Conservation (phyloP, 73 alveolate species). For the Paramecium caudatum region DNA sequence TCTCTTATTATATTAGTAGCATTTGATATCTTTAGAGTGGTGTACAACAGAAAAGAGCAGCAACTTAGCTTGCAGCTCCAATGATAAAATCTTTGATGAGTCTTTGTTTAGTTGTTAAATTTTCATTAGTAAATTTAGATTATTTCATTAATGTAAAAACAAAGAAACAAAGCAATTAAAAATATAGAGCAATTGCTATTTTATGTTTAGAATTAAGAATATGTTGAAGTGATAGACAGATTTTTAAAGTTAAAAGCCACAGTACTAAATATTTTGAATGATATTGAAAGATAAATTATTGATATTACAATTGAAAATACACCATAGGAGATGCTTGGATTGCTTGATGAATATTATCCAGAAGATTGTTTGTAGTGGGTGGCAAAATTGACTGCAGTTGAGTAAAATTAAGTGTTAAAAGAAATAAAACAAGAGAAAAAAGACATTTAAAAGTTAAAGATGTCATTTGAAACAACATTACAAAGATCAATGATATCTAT, state of each 20-base stretch:
- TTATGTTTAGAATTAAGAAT: background rate
- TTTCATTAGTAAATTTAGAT: constrained; percentile 22
- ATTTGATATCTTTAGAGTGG: constrained; percentile 18
- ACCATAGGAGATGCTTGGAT: constrained; percentile 30
- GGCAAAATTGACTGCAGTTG: background rate
- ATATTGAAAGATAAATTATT: background rate
- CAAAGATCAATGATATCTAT: background rate
- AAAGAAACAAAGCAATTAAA: background rate
- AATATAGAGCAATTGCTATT: background rate
- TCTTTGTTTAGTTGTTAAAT: constrained; percentile 28
- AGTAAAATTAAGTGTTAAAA: background rate
- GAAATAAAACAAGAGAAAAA: background rate
- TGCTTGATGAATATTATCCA: background rate
- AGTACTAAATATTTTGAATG: background rate
- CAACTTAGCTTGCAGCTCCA: background rate
- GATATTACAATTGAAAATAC: background rate
- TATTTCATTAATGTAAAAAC: constrained; percentile 13
- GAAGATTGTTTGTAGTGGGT: background rate
- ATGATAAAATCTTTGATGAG: background rate
- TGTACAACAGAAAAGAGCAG: background rate
- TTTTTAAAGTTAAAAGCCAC: constrained; percentile 3
- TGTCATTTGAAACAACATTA: background rate
- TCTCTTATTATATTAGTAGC: too few relatives aligned
- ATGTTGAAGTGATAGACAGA: background rate
- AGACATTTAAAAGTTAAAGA: constrained; percentile 4